Conservation (phyloP, 495 filamentous ascomycete species). For the Annulohypoxylon moriforme region DNA sequence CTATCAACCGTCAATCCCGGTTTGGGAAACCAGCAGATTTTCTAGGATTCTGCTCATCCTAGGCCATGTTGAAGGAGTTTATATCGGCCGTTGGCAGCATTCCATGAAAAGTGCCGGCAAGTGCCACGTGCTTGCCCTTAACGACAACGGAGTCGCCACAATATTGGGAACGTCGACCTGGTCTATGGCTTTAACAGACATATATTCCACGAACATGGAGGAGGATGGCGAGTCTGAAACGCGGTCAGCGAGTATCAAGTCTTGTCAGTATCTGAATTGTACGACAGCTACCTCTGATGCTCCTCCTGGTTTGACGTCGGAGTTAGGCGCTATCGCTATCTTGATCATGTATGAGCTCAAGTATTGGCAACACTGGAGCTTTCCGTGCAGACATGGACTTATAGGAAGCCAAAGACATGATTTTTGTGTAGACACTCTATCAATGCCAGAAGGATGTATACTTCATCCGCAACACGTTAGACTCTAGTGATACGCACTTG, state of each 20-base stretch:
- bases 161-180: conserved; percentile 65
- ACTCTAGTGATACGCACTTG: conserved; percentile 63
- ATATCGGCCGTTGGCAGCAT: no score
- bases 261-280: background rate
- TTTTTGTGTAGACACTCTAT: conserved; percentile 72
- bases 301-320: conserved; percentile 62
- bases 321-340: no score
- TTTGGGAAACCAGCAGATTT: no score
- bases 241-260: conserved; percentile 42
- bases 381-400: conserved; percentile 82
- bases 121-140: conserved; percentile 65
- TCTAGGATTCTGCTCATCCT: no score
- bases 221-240: conserved; percentile 55
- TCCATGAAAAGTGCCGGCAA: no score
- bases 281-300: conserved; percentile 38
- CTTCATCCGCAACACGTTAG: conserved; percentile 57
- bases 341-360: no score
- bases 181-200: conserved; percentile 67
- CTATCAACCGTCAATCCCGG: no score
- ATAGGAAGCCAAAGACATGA: conserved; percentile 77
- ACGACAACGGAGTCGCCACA: conserved; percentile 70
- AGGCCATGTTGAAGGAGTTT: no score
- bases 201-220: conserved; percentile 68
- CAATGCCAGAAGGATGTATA: conserved; percentile 64
- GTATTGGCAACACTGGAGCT: conserved; percentile 66